These are phyloP conservation scores for Peziza echinospora DNA, from an alignment of 495 filamentous ascomycete genomes.

Conservation along the genomic window DNA sequence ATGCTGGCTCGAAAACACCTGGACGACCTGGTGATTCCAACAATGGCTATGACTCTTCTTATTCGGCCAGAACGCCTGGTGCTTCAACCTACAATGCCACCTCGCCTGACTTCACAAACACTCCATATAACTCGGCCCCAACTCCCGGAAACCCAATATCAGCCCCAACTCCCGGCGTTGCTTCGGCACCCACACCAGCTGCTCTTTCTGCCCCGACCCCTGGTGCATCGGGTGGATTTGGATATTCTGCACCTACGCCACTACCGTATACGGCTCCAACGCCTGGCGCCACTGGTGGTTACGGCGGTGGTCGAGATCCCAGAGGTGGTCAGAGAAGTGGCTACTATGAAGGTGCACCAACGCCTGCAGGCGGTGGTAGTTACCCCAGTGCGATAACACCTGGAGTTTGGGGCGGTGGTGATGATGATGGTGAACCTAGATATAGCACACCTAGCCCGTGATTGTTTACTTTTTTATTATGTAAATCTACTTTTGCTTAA, in stretches of 20 bases:
- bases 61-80: slow-evolving; percentile 27
- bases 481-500: too few relatives aligned
- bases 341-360: slow-evolving; percentile 48
- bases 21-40: slow-evolving; percentile 26
- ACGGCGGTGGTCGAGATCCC: slow-evolving; percentile 30
- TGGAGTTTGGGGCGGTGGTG: slow-evolving; percentile 37
- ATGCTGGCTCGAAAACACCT: slow-evolving; percentile 50
- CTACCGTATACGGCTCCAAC: slow-evolving; percentile 20
- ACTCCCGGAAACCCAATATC: slow-evolving; percentile 48
- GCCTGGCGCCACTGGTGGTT: slow-evolving; percentile 16
- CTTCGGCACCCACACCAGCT: slow-evolving; percentile 64
- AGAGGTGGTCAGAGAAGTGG: slow-evolving; percentile 26
- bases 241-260: slow-evolving; percentile 25
- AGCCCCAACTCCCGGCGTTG: slow-evolving; percentile 49
- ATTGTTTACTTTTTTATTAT: too few relatives aligned
- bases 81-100: slow-evolving; percentile 33
- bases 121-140: slow-evolving; percentile 35
- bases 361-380: slow-evolving; percentile 58
- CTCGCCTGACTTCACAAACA: slow-evolving; percentile 16
- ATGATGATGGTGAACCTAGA: slow-evolving; percentile 22
- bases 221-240: slow-evolving; percentile 17
- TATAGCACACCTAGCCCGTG: neutral
- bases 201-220: slow-evolving; percentile 43
- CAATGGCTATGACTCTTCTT: slow-evolving; percentile 11
- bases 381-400: slow-evolving; percentile 49